Percentiles rank a stretch among this genome's conserved stretches.
These are phyloP conservation scores for Leptomonas pyrrhocoris DNA, from an alignment of 208 protist species.

Conservation along the genomic window DNA sequence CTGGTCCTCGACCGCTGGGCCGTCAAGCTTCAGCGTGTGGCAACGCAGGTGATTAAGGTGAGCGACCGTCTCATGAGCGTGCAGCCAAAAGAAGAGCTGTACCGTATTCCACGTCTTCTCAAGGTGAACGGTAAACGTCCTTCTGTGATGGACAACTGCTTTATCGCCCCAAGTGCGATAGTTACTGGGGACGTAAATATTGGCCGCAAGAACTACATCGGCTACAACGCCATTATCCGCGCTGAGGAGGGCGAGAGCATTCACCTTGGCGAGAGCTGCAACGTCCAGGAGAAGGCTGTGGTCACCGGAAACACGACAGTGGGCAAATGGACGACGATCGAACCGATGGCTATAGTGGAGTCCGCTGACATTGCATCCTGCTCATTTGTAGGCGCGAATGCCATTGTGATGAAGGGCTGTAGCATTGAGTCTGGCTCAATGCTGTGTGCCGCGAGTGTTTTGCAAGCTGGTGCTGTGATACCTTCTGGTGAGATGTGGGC, in stretches of 20 bases:
- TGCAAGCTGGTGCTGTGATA: slow-evolving; percentile 85
- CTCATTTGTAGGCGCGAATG: slow-evolving; percentile 87
- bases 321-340: slow-evolving; percentile 89
- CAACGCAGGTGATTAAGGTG: slow-evolving; percentile 52
- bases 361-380: slow-evolving; percentile 85
- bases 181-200: slow-evolving; percentile 86
- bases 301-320: slow-evolving; percentile 85
- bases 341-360: slow-evolving; percentile 91
- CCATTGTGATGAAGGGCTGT: slow-evolving; percentile 86
- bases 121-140: slow-evolving; percentile 73
- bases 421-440: slow-evolving; percentile 88
- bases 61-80: slow-evolving; percentile 76
- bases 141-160: slow-evolving; percentile 88
- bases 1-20: slow-evolving; percentile 46
- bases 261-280: slow-evolving; percentile 89
- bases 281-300: slow-evolving; percentile 90
- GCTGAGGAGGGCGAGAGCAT: slow-evolving; percentile 83
- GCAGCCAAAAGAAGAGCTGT: slow-evolving; percentile 80
- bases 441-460: slow-evolving; percentile 86
- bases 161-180: slow-evolving; percentile 87
- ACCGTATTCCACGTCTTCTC: slow-evolving; percentile 80
- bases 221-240: slow-evolving; percentile 88
- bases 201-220: slow-evolving; percentile 90
- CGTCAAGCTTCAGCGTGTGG: slow-evolving; percentile 41
- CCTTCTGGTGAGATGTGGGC: slow-evolving; percentile 93